Conservation (phyloP, 2,329 filamentous ascomycete species). For the Aspergillus sergii region DNA sequence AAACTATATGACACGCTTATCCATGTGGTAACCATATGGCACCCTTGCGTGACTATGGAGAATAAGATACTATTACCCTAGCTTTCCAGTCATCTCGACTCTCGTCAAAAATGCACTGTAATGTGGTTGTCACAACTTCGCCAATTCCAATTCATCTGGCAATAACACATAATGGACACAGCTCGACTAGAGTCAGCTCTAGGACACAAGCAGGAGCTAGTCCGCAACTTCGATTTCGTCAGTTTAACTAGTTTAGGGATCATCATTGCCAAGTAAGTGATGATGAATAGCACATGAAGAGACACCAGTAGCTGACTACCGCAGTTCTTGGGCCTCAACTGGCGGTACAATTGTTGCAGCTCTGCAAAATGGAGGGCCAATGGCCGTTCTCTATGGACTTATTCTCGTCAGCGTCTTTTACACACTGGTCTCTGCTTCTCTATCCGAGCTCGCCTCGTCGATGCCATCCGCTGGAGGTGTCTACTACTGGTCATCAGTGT, state of each 20-base stretch:
- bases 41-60: conserved; percentile 19
- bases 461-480: conserved; percentile 58
- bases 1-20: too few species aligned
- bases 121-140: too few species aligned
- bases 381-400: conserved; percentile 63
- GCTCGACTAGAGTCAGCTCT: conserved; percentile 30
- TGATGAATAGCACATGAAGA: not conserved
- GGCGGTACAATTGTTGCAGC: conserved; percentile 58
- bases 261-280: conserved; percentile 49
- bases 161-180: conserved; percentile 16
- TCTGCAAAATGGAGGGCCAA: conserved; percentile 62
- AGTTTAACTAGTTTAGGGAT: conserved; percentile 60
- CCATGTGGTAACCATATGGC: conserved; percentile 17
- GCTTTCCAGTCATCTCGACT: not conserved
- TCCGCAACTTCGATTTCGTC: conserved; percentile 60
- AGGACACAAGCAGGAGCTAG: conserved; percentile 62
- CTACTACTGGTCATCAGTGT: conserved; percentile 61
- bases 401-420: conserved; percentile 52
- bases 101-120: too few species aligned
- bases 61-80: not conserved
- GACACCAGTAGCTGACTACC: not conserved
- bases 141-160: not conserved
- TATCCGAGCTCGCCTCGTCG: conserved; percentile 60
- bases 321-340: conserved; percentile 64
- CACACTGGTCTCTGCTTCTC: conserved; percentile 55